These are phyloP conservation scores for Magnaporthiopsis rhizophila DNA, from an alignment of 2,329 filamentous ascomycete species.

Conservation along the genomic window DNA sequence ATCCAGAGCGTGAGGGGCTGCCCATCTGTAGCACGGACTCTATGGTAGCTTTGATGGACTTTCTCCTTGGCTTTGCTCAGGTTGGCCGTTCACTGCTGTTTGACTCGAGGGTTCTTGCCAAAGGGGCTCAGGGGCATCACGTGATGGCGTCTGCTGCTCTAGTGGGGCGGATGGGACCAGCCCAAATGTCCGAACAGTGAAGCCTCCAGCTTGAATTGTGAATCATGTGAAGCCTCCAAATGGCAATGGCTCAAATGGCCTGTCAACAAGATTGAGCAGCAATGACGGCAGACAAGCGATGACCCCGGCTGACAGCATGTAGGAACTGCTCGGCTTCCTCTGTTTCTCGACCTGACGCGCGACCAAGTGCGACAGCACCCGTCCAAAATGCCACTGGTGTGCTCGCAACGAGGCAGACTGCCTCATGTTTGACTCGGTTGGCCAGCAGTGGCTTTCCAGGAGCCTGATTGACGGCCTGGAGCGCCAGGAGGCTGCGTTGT, in stretches of 20 bases:
- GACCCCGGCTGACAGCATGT: constrained; percentile 12
- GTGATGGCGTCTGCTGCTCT: not conserved
- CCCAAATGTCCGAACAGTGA: not conserved
- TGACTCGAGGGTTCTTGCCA: not conserved
- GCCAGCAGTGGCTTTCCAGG: constrained; percentile 17
- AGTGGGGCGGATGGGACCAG: no score
- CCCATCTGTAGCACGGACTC: no score
- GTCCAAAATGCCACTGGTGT: constrained; percentile 22
- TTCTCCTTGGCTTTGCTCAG: no score
- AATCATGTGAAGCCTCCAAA: no score
- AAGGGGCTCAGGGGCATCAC: not conserved
- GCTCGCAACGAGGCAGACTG: constrained; percentile 18
- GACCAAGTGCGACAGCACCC: constrained; percentile 20
- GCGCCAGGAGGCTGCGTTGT: constrained; percentile 11
- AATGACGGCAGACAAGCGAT: not conserved
- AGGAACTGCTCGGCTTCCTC: constrained; percentile 5
- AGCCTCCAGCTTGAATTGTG: no score
- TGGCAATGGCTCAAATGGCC: not conserved
- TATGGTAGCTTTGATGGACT: no score
- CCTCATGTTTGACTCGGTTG: constrained; percentile 19
- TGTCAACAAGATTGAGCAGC: not conserved
- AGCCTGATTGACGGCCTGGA: constrained; percentile 20
- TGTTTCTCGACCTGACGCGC: not conserved
- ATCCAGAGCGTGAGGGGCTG: no score
- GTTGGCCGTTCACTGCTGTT: no score